These are phyloP conservation scores for Cryphonectria radicalis DNA, from an alignment of 2,329 filamentous ascomycete species.

Conservation along the genomic window DNA sequence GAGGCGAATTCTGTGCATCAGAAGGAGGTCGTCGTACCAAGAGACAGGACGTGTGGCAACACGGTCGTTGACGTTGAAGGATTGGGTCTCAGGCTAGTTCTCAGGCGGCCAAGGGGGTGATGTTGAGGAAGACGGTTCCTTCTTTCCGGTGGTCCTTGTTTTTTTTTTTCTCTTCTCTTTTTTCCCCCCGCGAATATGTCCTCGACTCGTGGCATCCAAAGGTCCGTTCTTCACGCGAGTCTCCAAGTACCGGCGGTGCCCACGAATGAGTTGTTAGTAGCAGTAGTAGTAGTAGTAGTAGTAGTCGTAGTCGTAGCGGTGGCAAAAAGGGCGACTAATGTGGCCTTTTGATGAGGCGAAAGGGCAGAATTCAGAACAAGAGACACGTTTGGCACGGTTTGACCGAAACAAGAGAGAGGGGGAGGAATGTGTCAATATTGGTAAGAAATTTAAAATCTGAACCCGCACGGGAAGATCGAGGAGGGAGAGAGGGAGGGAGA, in stretches of 20 bases:
- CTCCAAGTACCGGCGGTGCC: neutral
- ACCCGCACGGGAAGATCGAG: neutral
- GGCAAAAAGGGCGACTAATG: slow-evolving; percentile 20
- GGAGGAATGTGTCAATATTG: slow-evolving; percentile 2
- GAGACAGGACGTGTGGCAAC: neutral
- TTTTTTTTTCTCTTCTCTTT: neutral
- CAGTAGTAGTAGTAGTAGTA: no score
- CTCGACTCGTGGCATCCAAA: neutral
- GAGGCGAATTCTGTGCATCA: neutral
- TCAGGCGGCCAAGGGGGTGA: neutral
- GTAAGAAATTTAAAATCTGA: neutral
- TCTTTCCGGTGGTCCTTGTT: neutral
- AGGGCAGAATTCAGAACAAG: slow-evolving; percentile 6
- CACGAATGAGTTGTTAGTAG: slow-evolving; percentile 1
- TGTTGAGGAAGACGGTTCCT: neutral
- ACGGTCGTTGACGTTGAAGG: neutral
- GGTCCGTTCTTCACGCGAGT: neutral
- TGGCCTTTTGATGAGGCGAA: neutral
- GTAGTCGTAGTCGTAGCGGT: neutral
- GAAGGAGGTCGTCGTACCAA: neutral
- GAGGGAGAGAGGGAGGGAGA: neutral
- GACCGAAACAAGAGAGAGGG: neutral
- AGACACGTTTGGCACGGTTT: neutral
- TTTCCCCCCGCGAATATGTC: neutral
- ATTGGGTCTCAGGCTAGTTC: neutral